phyloP scores from a whole-genome alignment of 139 green algal genomes.

The Tetraselmis striata region DNA sequence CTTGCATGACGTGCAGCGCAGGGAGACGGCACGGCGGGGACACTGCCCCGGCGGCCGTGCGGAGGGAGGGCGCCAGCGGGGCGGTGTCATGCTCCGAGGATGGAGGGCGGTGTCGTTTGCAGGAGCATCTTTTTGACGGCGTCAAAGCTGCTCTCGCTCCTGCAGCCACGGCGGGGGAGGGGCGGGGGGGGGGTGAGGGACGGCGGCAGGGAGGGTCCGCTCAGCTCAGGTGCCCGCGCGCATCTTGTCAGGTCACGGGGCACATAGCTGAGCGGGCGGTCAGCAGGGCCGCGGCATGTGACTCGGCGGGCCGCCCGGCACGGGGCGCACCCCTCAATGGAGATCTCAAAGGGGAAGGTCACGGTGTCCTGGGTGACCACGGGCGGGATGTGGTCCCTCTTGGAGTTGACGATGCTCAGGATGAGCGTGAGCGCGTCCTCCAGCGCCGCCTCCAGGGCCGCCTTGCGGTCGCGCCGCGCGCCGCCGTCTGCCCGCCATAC shows the following conservation, averaged over 20 bases:
- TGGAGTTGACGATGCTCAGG: constrained; percentile 67
- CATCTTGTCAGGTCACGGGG: constrained; percentile 6
- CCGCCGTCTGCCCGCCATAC: background rate
- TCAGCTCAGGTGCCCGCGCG: background rate
- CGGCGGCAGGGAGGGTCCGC: background rate
- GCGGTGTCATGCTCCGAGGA: constrained; percentile 40
- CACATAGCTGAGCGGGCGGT: background rate
- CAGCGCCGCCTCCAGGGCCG: constrained; percentile 50
- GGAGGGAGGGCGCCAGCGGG: no score
- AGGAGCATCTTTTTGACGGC: constrained; percentile 55
- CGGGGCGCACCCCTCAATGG: constrained; percentile 33
- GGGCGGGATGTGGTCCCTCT: constrained; percentile 82
- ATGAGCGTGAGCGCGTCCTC: constrained; percentile 42
- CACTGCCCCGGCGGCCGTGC: no score
- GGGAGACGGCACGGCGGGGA: no score
- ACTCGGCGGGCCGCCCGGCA: background rate
- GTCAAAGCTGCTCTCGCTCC: constrained; percentile 35
- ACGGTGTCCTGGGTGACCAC: constrained; percentile 58
- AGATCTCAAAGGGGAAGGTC: constrained; percentile 89
- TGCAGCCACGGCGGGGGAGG: background rate
- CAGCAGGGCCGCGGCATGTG: background rate
- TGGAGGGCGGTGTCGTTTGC: constrained; percentile 45
- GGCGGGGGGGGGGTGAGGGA: no score
- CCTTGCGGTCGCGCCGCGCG: constrained; percentile 21
- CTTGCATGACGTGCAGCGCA: no score